A percentile compares a stretch with the other conserved stretches of the same genome.
Evolutionary conservation across 257 asterid species (phyloP).

Genomic region (Buddleja alternifolia): DNA sequence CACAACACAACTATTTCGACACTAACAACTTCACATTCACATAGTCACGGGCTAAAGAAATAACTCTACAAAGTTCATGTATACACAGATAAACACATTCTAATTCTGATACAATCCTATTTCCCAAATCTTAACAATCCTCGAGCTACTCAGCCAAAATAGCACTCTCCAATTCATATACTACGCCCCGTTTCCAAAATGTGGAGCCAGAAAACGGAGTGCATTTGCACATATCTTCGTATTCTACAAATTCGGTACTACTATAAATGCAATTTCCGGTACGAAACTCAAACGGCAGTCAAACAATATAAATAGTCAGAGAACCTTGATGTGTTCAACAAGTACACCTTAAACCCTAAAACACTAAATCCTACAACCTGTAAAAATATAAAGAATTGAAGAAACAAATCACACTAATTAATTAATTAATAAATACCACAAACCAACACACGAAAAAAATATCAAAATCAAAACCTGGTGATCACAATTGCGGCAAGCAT

Average conservation of each 20-base stretch:
- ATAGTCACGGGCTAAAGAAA: not conserved
- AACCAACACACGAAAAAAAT: not conserved
- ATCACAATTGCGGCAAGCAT: conserved; percentile 89
- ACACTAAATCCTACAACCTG: conserved; percentile 28
- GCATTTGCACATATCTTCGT: too few relatives aligned
- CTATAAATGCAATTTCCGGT: not conserved
- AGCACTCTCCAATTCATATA: not conserved
- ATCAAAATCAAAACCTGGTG: conserved; percentile 79
- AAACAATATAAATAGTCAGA: not conserved
- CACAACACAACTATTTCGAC: not conserved
- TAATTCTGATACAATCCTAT: not conserved
- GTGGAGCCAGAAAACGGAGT: not conserved
- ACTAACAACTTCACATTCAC: not conserved
- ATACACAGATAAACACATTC: not conserved
- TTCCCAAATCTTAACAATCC: not conserved
- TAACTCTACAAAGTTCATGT: not conserved
- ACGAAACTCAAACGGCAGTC: not conserved
- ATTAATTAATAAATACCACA: not conserved
- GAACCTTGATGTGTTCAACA: not conserved
- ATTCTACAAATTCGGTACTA: too few relatives aligned
- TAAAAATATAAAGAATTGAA: not conserved
- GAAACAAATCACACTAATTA: not conserved
- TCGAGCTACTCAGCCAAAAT: not conserved
- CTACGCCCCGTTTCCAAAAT: not conserved
- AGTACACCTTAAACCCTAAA: not conserved